phyloP scores from a whole-genome alignment of 2,329 filamentous ascomycete genomes.

The Scedosporium apiospermum region DNA sequence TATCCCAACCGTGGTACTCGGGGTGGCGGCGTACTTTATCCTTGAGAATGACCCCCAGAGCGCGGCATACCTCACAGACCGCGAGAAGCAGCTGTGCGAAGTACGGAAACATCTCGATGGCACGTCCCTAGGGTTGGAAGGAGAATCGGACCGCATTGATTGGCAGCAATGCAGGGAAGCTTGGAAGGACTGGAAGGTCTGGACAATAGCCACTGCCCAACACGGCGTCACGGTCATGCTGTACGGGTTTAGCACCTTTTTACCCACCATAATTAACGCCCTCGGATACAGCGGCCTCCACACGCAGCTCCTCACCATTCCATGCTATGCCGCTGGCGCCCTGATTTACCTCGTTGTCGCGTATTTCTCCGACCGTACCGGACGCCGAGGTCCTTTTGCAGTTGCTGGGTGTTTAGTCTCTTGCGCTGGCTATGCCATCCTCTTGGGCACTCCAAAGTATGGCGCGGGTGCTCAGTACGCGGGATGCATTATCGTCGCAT shows the following conservation, averaged over 20 bases:
- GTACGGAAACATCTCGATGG: too few species aligned
- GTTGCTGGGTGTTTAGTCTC: slow-evolving; percentile 2
- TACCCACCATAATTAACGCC: slow-evolving; percentile 68
- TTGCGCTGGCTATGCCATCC: slow-evolving; percentile 4
- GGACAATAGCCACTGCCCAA: slow-evolving; percentile 5
- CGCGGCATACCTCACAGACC: too few species aligned
- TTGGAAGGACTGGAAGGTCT: not conserved
- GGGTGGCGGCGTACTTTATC: slow-evolving; percentile 12
- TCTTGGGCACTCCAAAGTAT: slow-evolving; percentile 3
- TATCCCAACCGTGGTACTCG: slow-evolving; percentile 12
- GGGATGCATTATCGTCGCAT: slow-evolving; percentile 7
- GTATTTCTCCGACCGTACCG: slow-evolving; percentile 44
- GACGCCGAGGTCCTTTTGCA: slow-evolving; percentile 1
- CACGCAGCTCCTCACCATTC: slow-evolving; percentile 39
- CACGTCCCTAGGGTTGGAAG: too few species aligned
- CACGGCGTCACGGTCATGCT: slow-evolving; percentile 10
- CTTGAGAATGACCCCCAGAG: slow-evolving; percentile 15
- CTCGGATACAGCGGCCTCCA: slow-evolving; percentile 34
- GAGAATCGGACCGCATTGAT: too few species aligned
- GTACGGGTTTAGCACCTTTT: slow-evolving; percentile 42
- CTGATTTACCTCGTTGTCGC: slow-evolving; percentile 49
- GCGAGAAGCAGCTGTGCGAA: too few species aligned
- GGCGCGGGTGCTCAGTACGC: slow-evolving; percentile 5
- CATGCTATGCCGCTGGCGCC: slow-evolving; percentile 54
- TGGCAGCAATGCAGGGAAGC: too few species aligned